Conservation (phyloP, 2,329 filamentous ascomycete species). For the Botrytis squamosa region DNA sequence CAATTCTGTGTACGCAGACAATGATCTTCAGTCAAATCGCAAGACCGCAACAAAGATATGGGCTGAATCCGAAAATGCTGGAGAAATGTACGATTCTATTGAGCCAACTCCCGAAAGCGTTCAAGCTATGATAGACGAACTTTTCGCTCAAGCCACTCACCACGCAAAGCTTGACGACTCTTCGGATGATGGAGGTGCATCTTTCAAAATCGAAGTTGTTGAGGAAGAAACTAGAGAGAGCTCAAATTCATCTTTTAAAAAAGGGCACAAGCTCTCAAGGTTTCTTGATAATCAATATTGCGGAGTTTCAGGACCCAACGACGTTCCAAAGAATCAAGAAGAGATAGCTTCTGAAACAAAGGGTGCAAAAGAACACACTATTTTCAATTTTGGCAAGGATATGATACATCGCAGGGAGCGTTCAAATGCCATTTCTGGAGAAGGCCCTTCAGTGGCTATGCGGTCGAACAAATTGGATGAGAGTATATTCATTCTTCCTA, state of each 20-base stretch:
- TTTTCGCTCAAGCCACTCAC: not conserved
- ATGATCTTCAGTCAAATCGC: not conserved
- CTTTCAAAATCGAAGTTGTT: not conserved
- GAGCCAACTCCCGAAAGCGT: not conserved
- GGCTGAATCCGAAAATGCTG: not conserved
- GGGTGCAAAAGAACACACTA: not conserved
- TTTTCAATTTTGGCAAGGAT: not conserved
- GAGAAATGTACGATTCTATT: not conserved
- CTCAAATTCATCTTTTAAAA: not conserved
- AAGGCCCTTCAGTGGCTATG: not conserved
- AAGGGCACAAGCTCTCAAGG: not conserved
- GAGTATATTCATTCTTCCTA: not conserved
- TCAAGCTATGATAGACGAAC: not conserved
- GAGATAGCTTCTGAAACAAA: too few species aligned
- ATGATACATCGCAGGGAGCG: not conserved
- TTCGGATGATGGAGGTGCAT: not conserved
- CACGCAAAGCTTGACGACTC: not conserved
- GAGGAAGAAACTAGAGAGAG: not conserved
- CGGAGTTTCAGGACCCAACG: not conserved
- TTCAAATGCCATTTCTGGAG: conserved; percentile 9
- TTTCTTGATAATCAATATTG: not conserved
- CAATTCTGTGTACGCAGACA: not conserved
- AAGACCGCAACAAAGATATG: not conserved
- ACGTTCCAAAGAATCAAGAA: not conserved
- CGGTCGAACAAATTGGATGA: not conserved